Evolutionary conservation across 805 yeast species (phyloP), one percentile per base, ranked within the genome.

Genomic region (Lipomyces lipofer): DNA sequence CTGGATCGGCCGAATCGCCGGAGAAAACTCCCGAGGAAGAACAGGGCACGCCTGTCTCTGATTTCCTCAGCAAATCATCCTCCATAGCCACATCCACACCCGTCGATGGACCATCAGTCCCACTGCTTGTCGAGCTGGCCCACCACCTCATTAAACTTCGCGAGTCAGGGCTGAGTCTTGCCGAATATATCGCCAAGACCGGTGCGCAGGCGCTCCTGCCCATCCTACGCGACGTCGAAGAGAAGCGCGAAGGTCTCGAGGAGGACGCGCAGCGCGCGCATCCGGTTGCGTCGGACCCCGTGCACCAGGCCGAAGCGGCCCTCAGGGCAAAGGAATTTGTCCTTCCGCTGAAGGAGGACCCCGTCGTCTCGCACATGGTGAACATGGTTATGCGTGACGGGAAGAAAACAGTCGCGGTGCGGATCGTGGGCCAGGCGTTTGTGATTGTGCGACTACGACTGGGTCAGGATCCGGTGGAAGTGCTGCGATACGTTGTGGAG

Each of bases 381-480:
- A 90, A 90, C 68, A 77, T 90, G 74, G 83, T 94, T 58, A 94
- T 94, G 98, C 83, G 88, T 67, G 84, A 88, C 67, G 99, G 99
- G 40, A 84, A 84, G 70, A 94, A 91, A 70, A 80, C 87, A 51
- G 74, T 77, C 47, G 97, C 98, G 0, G 85, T 84, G 67, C 84
- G 79, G 63, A 76, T 78, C 46, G 76, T 94, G 52, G 79, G 85
- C 49, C 79, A 85, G 67, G 95, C 97, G 0, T 75, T 94, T 48
- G 90, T 91, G 67, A 74, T 91, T 46, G 85, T 84, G 39, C 87
- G 80, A 70, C 77, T 89, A 62, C 82, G 84, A 65, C 75, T 82
- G 12, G 80, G 96, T 70, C 67, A 76, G 62, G 92, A 94, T 68
- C 98, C 98, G 2, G 84, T 91, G 22, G 79, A 79, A 42, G 77